Percentiles rank a stretch among this genome's conserved stretches.
phyloP scores from a whole-genome alignment of 305 asterid species.

The Fraxinus greggii region DNA sequence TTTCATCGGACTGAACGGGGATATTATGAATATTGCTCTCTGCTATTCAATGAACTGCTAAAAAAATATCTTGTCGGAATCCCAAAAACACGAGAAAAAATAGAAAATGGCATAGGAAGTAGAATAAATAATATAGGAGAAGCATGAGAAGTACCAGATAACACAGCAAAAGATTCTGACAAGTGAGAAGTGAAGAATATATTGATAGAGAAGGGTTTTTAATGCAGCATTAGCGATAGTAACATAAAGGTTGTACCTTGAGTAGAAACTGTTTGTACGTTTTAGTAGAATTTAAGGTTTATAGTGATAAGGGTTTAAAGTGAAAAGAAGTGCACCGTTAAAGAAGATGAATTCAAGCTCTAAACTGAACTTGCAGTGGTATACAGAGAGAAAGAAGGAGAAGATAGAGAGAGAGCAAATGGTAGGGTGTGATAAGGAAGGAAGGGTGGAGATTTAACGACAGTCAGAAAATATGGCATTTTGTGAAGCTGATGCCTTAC shows the following conservation, averaged over 20 bases:
- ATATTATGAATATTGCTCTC: background rate
- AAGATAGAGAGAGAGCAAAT: constrained; percentile 27
- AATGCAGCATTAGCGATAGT: constrained; percentile 44
- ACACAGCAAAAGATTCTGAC: constrained; percentile 22
- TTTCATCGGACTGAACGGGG: background rate
- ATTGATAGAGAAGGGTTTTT: constrained; percentile 30
- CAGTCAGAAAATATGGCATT: constrained; percentile 66
- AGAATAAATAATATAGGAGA: background rate
- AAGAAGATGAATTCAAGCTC: constrained; percentile 27
- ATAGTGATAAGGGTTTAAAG: constrained; percentile 14
- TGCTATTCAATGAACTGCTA: background rate
- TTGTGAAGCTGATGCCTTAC: constrained; percentile 53
- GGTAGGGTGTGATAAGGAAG: constrained; percentile 76
- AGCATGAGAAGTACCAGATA: constrained; percentile 26
- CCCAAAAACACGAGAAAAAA: background rate
- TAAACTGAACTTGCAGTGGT: constrained; percentile 8
- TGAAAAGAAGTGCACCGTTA: constrained; percentile 30
- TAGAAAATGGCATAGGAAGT: background rate
- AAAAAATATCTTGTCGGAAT: background rate
- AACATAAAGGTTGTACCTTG: constrained; percentile 27
- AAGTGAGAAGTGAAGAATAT: constrained; percentile 10
- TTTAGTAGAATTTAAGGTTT: constrained; percentile 21
- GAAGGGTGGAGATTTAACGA: constrained; percentile 95
- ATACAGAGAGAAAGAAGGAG: constrained; percentile 22
- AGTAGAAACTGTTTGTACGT: constrained; percentile 23